These are phyloP conservation scores for Pyrrhoderma lamaoense DNA, from an alignment of 1,284 basidiomycete species.

Conservation along the genomic window DNA sequence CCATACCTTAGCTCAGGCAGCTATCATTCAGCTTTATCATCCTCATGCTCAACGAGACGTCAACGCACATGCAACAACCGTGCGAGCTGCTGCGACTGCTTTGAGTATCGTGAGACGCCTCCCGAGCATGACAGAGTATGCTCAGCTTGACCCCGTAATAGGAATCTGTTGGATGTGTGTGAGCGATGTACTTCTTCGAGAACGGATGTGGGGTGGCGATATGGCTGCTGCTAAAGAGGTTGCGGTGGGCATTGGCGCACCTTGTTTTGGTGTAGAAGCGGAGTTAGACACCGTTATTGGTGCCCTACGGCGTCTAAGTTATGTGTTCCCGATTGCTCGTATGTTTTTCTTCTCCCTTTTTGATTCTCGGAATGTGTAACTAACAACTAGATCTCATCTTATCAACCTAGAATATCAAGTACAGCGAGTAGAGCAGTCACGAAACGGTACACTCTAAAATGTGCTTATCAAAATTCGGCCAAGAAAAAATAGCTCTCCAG, in stretches of 20 bases:
- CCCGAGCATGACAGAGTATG: conserved; percentile 39
- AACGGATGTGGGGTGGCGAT: conserved; percentile 18
- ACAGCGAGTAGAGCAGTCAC: conserved; percentile 21
- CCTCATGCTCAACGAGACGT: conserved; percentile 29
- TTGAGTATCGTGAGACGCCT: conserved; percentile 35
- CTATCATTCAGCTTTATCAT: conserved; percentile 43
- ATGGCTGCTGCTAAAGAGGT: conserved; percentile 4
- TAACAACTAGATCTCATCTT: background rate
- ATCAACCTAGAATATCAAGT: conserved; percentile 19
- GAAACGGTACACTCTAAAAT: conserved; percentile 1
- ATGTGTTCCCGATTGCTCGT: conserved; percentile 21
- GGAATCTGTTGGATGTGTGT: conserved; percentile 35
- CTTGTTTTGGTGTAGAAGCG: conserved; percentile 9
- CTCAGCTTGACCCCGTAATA: conserved; percentile 39
- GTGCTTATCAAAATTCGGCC: background rate
- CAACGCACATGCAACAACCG: conserved; percentile 30
- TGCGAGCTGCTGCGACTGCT: conserved; percentile 39
- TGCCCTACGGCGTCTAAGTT: conserved; percentile 21
- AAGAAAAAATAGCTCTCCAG: background rate
- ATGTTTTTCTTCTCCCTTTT: conserved; percentile 2
- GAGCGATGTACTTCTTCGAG: conserved; percentile 34
- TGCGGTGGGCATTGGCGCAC: background rate
- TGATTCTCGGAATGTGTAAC: too few relatives aligned
- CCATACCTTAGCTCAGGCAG: conserved; percentile 43
- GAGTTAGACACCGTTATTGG: conserved; percentile 21